These are phyloP conservation scores for Colletotrichum lentis DNA, from an alignment of 2,329 filamentous ascomycete genomes.

Conservation along the genomic window DNA sequence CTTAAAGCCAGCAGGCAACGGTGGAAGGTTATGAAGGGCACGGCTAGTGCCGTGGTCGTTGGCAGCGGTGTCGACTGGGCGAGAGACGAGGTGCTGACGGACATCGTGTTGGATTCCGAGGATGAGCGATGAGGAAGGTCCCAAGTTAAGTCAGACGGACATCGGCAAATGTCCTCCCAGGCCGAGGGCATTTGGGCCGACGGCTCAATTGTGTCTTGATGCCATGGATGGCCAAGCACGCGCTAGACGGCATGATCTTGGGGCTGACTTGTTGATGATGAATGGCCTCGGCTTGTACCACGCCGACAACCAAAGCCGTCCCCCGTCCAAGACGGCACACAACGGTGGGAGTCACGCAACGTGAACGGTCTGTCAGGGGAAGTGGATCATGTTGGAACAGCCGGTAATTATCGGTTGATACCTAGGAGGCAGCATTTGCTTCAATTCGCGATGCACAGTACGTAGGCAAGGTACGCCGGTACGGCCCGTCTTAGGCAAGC, in stretches of 20 bases:
- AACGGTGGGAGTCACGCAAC: background rate
- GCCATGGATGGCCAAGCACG: background rate
- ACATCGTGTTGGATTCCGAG: slow-evolving; percentile 76
- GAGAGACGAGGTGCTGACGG: slow-evolving; percentile 70
- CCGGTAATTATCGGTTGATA: background rate
- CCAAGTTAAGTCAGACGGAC: background rate
- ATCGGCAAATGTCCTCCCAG: too few species aligned
- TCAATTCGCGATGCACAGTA: background rate
- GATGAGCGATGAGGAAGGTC: slow-evolving; percentile 38
- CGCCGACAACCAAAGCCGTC: background rate
- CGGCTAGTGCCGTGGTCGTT: slow-evolving; percentile 79
- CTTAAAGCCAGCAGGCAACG: slow-evolving; percentile 69
- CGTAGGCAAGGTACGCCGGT: background rate
- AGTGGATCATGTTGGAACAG: background rate
- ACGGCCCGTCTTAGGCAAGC: slow-evolving; percentile 1
- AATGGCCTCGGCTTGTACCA: background rate
- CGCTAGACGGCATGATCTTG: background rate
- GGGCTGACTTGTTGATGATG: background rate
- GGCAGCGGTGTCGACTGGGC: slow-evolving; percentile 88
- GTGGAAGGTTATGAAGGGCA: slow-evolving; percentile 79
- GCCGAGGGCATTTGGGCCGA: background rate
- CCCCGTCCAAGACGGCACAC: background rate
- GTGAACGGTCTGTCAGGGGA: background rate
- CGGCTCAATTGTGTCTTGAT: background rate
- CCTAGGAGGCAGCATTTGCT: background rate